Base-by-base conservation (phyloP, 306 rosid genomes). In the Sophora flavescens region DNA sequence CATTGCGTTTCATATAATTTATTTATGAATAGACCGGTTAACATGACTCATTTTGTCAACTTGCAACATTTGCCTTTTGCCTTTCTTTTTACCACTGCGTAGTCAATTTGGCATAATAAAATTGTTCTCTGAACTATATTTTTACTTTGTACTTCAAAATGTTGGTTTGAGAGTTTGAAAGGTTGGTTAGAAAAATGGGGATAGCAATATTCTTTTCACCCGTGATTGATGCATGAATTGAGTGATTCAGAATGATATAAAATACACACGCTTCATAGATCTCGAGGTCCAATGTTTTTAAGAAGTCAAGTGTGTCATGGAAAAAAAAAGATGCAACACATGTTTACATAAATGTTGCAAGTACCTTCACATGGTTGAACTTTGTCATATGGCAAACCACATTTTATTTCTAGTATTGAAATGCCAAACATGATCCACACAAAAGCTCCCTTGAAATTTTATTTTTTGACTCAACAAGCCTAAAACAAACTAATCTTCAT, bases 371-470 rank as follows among this genome's bases (percentile, higher is more conserved):
- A 14, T 75, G n/a, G 58, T 15, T 52, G 65, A 3, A 1, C 35
- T 15, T 16, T 14, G 70, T 28, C 26, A 53, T 15, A 10, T 2
- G 59, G 14, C 26, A 36, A 61, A 68, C 53, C 70, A 42, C 10
- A 5, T 41, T 63, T 76, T 76, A 80, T 72, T 79, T 33, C 11
- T n/a, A 36, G 42, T 63, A 69, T 30, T 45, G 51, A 50, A 75
- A 63, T 71, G 36, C 16, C 28, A 65, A 32, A 14, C n/a, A n/a
- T n/a, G n/a, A n/a, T n/a, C n/a, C n/a, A n/a, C n/a, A n/a, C n/a
- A n/a, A n/a, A n/a, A n/a, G 63, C 35, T 32, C 41, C 4, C 42
- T 22, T 35, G 8, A 32, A 64, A 16, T 3, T 70, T 63, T 6
- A 13, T 30, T 15, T 36, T 65, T 53, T 13, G 22, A 77, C 36